A percentile compares a stretch with the other conserved stretches of the same genome.
These are phyloP conservation scores for Teratosphaeria gauchensis DNA, from an alignment of 2,329 filamentous ascomycete species.

Conservation along the genomic window DNA sequence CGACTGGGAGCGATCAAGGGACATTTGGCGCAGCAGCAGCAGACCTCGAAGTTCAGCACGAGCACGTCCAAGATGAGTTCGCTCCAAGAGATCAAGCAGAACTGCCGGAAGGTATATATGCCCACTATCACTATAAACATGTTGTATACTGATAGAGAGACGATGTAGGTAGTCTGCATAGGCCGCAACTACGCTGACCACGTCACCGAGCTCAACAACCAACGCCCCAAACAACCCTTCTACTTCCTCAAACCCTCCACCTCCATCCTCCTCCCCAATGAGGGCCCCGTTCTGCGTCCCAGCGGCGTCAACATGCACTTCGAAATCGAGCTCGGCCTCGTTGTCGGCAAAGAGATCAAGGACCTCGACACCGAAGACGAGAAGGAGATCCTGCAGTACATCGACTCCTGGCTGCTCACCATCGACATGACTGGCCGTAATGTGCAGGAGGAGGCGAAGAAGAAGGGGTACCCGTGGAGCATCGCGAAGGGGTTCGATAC, in stretches of 20 bases:
- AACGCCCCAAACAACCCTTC: constrained; percentile 85
- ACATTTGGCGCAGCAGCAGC: constrained; percentile 4
- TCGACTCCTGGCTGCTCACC: constrained; percentile 77
- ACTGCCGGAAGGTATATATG: constrained; percentile 38
- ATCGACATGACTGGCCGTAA: constrained; percentile 98
- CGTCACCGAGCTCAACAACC: constrained; percentile 81
- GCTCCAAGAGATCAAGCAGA: constrained; percentile 28
- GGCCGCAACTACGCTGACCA: constrained; percentile 97
- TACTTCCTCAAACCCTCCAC: constrained; percentile 96
- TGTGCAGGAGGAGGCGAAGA: constrained; percentile 92
- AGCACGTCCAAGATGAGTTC: constrained; percentile 9
- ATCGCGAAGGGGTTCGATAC: constrained; percentile 98
- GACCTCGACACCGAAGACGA: constrained; percentile 68
- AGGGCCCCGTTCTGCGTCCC: constrained; percentile 72
- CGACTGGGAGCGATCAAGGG: not conserved
- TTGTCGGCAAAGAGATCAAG: constrained; percentile 72
- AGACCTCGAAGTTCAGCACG: constrained; percentile 1
- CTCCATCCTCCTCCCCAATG: constrained; percentile 68
- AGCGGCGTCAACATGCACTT: constrained; percentile 80
- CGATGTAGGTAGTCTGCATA: constrained; percentile 70
- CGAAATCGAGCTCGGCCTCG: constrained; percentile 84
- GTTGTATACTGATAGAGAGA: not conserved
- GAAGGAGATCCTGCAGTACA: constrained; percentile 67
- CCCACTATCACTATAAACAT: not conserved
- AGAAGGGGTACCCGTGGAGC: constrained; percentile 89